Conservation (phyloP, 2,329 filamentous ascomycete genomes). For the Alternaria sp. region DNA sequence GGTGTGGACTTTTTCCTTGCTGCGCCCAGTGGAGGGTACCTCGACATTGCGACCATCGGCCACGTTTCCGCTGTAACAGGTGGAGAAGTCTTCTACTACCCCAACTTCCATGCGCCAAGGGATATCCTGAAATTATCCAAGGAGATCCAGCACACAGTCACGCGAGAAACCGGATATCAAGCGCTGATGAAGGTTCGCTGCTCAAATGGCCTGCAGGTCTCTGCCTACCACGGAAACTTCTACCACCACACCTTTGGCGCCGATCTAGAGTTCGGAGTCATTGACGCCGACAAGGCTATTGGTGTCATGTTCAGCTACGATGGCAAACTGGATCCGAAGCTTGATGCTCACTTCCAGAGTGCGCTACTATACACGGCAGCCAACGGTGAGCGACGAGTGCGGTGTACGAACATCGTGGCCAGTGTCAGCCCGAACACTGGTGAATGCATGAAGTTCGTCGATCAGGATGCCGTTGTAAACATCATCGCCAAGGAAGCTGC, state of each 20-base stretch:
- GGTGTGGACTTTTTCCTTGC: slow-evolving; percentile 95
- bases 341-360: slow-evolving; percentile 97
- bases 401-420: slow-evolving; percentile 92
- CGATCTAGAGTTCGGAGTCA: slow-evolving; percentile 89
- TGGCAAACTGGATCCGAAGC: slow-evolving; percentile 93
- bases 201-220: slow-evolving; percentile 92
- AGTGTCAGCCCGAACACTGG: slow-evolving; percentile 85
- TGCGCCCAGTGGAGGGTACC: slow-evolving; percentile 85
- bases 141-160: slow-evolving; percentile 86
- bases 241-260: slow-evolving; percentile 93
- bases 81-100: slow-evolving; percentile 95
- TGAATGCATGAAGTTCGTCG: slow-evolving; percentile 88
- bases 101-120: slow-evolving; percentile 88
- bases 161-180: slow-evolving; percentile 91
- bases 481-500: slow-evolving; percentile 94
- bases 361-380: slow-evolving; percentile 94
- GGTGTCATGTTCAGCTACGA: slow-evolving; percentile 93
- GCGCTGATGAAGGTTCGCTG: slow-evolving; percentile 98
- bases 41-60: slow-evolving; percentile 91
- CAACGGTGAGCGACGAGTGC: slow-evolving; percentile 83
- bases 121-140: slow-evolving; percentile 83
- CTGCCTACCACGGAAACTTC: slow-evolving; percentile 95
- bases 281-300: slow-evolving; percentile 93
- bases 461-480: slow-evolving; percentile 90
- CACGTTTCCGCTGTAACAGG: slow-evolving; percentile 88